Evolutionary conservation across 1,139 yeast genomes (phyloP).

Genomic region (Hansenula sp.): DNA sequence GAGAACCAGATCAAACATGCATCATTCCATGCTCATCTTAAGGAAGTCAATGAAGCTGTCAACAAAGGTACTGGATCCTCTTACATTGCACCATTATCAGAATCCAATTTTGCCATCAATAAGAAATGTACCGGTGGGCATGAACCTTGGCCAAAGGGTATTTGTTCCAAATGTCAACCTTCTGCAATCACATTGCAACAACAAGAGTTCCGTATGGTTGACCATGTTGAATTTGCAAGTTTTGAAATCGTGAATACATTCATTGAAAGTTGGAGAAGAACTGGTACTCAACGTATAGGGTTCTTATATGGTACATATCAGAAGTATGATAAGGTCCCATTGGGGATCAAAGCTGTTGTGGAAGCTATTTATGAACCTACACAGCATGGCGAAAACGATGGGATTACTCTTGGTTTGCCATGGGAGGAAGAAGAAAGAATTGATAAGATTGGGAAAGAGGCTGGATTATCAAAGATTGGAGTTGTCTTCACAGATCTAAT

Average conservation of each 20-base stretch:
- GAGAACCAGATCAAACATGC: constrained; percentile 81
- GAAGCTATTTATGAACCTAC: constrained; percentile 94
- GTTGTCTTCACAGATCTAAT: constrained; percentile 84
- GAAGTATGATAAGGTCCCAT: constrained; percentile 75
- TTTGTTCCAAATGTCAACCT: constrained; percentile 97
- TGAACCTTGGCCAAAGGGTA: constrained; percentile 90
- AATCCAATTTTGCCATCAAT: constrained; percentile 64
- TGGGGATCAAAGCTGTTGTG: constrained; percentile 91
- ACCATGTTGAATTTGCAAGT: constrained; percentile 88
- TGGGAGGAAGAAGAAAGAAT: constrained; percentile 58
- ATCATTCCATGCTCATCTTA: constrained; percentile 81
- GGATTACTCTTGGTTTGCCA: constrained; percentile 54
- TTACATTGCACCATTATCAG: constrained; percentile 76
- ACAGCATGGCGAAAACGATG: constrained; percentile 83
- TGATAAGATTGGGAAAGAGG: constrained; percentile 49
- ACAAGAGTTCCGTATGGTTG: constrained; percentile 93
- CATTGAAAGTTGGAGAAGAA: constrained; percentile 86
- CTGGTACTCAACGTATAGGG: constrained; percentile 87
- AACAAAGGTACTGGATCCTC: constrained; percentile 66
- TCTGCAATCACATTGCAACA: constrained; percentile 89
- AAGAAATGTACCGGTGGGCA: constrained; percentile 75
- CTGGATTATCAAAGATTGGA: constrained; percentile 77
- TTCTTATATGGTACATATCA: constrained; percentile 80
- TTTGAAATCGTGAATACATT: constrained; percentile 72
- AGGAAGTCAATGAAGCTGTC: constrained; percentile 65